A percentile compares a stretch with the other conserved stretches of the same genome.
Conservation (phyloP, 1,139 yeast species). For the Candida gigantensis region DNA sequence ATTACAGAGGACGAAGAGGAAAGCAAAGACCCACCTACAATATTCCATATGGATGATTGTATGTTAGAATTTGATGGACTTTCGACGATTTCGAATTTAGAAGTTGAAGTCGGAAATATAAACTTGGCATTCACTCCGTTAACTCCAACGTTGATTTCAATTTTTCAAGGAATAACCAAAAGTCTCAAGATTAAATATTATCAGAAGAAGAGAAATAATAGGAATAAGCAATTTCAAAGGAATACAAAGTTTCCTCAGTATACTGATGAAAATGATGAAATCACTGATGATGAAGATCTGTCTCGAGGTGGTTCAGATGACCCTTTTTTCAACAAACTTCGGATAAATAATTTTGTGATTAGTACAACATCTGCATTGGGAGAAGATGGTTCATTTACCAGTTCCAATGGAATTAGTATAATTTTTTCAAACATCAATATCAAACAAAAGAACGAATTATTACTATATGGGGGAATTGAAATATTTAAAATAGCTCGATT, state of each 20-base stretch:
- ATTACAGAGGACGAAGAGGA: slow-evolving; percentile 3
- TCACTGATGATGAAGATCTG: slow-evolving; percentile 16
- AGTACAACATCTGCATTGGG: slow-evolving; percentile 49
- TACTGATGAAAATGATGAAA: slow-evolving; percentile 19
- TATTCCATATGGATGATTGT: slow-evolving; percentile 37
- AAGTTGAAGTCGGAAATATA: slow-evolving; percentile 46
- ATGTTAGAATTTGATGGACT: slow-evolving; percentile 54
- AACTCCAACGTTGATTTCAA: slow-evolving; percentile 33
- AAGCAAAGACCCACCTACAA: slow-evolving; percentile 17
- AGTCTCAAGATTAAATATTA: slow-evolving; percentile 33
- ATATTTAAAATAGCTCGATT: slow-evolving; percentile 25
- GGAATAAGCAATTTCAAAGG: slow-evolving; percentile 13
- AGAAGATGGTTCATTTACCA: slow-evolving; percentile 39
- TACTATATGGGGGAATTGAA: slow-evolving; percentile 52
- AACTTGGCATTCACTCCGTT: slow-evolving; percentile 44
- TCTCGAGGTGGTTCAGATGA: slow-evolving; percentile 12
- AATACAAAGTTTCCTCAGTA: slow-evolving; percentile 33
- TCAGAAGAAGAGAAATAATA: slow-evolving; percentile 25
- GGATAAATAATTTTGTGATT: slow-evolving; percentile 33
- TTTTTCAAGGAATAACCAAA: slow-evolving; percentile 34
- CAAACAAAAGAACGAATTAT: slow-evolving; percentile 41
- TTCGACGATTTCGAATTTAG: slow-evolving; percentile 47
- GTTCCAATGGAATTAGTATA: slow-evolving; percentile 28
- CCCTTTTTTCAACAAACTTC: slow-evolving; percentile 34
- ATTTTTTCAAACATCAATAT: slow-evolving; percentile 33